Evolutionary conservation across 78 protist species (phyloP).

Genomic region (Dictyostelium capitatum): DNA sequence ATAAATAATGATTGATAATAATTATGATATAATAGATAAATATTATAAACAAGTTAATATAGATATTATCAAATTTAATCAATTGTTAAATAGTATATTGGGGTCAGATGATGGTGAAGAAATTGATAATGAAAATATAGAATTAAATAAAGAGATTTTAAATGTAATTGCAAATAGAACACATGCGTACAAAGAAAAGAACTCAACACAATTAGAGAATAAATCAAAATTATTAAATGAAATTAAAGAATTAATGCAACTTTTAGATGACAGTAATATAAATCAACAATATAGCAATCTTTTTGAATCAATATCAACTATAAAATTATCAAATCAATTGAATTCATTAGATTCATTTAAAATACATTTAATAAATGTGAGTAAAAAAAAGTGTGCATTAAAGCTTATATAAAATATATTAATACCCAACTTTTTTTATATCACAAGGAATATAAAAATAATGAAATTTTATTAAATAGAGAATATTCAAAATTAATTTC

Average conservation of each 20-base stretch:
- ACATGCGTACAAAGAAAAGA: not conserved
- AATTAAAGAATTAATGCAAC: not conserved
- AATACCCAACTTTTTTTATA: not conserved
- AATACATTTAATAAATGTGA: not conserved
- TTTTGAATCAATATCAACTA: not conserved
- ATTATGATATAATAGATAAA: not conserved
- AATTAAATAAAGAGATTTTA: not conserved
- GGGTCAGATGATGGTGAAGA: not conserved
- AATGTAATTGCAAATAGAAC: conserved; percentile 10
- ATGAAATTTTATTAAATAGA: conserved; percentile 6
- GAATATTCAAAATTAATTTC: not conserved
- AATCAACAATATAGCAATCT: not conserved
- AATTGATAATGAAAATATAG: not conserved
- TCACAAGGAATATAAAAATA: conserved; percentile 1
- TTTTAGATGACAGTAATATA: conserved; percentile 1
- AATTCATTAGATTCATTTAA: not conserved
- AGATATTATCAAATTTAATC: not conserved
- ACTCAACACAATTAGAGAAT: not conserved
- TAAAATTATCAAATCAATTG: not conserved
- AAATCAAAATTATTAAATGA: not conserved
- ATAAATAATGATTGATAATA: not conserved
- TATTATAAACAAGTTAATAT: not conserved
- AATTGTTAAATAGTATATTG: not conserved
- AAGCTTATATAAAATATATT: no score
- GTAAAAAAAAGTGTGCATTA: no score